Evolutionary conservation across 176 grass and related monocot species (phyloP).

Genomic region (Aegilops tauschii): DNA sequence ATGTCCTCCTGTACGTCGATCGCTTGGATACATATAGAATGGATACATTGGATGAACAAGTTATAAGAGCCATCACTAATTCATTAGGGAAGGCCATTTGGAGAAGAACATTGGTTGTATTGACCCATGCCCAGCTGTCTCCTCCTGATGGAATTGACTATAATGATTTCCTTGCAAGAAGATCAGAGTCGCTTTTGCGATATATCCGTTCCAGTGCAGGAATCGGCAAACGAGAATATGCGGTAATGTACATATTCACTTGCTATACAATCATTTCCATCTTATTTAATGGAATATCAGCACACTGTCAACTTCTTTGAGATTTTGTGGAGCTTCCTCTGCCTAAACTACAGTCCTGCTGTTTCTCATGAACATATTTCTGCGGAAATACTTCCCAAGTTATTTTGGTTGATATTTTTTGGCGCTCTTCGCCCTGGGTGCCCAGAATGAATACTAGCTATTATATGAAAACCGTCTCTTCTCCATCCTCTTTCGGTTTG

Average conservation of each 20-base stretch:
- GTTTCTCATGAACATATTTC: conserved; percentile 11
- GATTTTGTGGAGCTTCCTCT: not conserved
- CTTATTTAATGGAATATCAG: not conserved
- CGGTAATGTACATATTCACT: conserved; percentile 44
- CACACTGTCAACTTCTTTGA: not conserved
- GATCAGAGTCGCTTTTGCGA: conserved; percentile 67
- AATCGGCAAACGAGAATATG: conserved; percentile 67
- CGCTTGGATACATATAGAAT: conserved; percentile 91
- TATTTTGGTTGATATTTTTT: not conserved
- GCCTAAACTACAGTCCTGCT: not conserved
- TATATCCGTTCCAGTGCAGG: conserved; percentile 59
- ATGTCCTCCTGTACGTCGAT: conserved; percentile 92
- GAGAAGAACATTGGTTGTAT: conserved; percentile 72
- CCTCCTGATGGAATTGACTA: conserved; percentile 89
- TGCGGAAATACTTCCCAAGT: not conserved
- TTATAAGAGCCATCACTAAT: conserved; percentile 79
- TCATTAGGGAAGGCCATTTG: conserved; percentile 90
- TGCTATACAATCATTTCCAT: not conserved
- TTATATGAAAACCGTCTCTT: conserved; percentile 14
- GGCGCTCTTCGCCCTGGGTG: not conserved
- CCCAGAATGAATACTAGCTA: not conserved
- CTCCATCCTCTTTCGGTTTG: not conserved
- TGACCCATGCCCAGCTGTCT: conserved; percentile 90
- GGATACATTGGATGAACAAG: conserved; percentile 74
- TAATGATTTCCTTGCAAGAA: conserved; percentile 78